phyloP scores from a whole-genome alignment of 495 filamentous ascomycete species.

The Lentithecium fluviatile region DNA sequence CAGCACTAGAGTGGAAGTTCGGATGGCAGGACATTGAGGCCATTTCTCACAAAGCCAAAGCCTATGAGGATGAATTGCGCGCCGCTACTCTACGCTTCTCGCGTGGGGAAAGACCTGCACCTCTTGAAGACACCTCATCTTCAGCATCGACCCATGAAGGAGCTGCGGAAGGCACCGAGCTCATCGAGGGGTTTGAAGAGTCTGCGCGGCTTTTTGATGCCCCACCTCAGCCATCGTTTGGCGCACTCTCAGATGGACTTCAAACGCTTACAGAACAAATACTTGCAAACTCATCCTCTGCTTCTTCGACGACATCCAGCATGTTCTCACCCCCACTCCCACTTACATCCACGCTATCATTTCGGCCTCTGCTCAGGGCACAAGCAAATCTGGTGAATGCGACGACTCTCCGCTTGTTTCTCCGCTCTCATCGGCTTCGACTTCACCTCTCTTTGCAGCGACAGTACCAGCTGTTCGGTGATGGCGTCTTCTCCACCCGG shows the following conservation, averaged over 20 bases:
- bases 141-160: background rate
- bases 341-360: conserved; percentile 69
- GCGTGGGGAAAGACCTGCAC: background rate
- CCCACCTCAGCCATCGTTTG: background rate
- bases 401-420: conserved; percentile 75
- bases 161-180: background rate
- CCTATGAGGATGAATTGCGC: conserved; percentile 59
- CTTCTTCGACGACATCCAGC: background rate
- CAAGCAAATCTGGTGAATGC: conserved; percentile 77
- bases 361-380: conserved; percentile 67
- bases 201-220: conserved; percentile 24
- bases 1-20: conserved; percentile 68
- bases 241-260: conserved; percentile 21
- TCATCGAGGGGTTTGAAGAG: conserved; percentile 10
- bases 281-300: conserved; percentile 9
- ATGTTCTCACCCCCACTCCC: conserved; percentile 68
- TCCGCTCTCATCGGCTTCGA: conserved; percentile 69
- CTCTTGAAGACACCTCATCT: background rate
- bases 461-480: conserved; percentile 77
- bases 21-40: conserved; percentile 70
- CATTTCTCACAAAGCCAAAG: conserved; percentile 58
- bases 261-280: conserved; percentile 25
- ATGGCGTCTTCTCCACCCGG: conserved; percentile 76
- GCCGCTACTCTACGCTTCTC: conserved; percentile 41
- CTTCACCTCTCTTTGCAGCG: conserved; percentile 74